phyloP scores from a whole-genome alignment of 805 yeast species.

The Wickerhamomyces sydowiorum region DNA sequence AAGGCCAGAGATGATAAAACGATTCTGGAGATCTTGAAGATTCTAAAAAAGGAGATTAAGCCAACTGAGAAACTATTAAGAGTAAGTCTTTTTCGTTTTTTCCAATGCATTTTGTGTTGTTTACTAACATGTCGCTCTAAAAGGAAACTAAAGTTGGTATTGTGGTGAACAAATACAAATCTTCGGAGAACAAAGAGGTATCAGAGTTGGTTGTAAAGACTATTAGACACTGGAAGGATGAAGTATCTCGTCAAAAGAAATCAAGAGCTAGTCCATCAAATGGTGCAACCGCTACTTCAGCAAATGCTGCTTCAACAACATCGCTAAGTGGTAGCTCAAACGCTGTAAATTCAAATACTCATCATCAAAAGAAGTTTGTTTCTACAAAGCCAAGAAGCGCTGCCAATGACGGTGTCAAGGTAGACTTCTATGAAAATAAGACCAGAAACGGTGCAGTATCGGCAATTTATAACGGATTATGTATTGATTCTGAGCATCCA shows the following conservation, averaged over 20 bases:
- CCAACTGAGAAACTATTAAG: slow-evolving; percentile 85
- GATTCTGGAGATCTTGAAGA: slow-evolving; percentile 58
- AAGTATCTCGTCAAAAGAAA: slow-evolving; percentile 61
- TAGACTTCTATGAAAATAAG: slow-evolving; percentile 63
- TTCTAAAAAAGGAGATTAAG: slow-evolving; percentile 61
- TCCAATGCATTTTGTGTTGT: background rate
- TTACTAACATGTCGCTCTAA: background rate
- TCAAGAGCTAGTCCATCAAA: slow-evolving; percentile 5
- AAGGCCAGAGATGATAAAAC: slow-evolving; percentile 62
- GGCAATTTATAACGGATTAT: slow-evolving; percentile 85
- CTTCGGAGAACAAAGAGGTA: slow-evolving; percentile 61
- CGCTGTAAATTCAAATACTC: slow-evolving; percentile 5
- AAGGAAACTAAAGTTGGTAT: slow-evolving; percentile 94
- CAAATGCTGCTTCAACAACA: slow-evolving; percentile 8
- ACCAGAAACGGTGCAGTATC: slow-evolving; percentile 81
- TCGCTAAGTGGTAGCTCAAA: slow-evolving; percentile 1
- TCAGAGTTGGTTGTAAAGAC: slow-evolving; percentile 70
- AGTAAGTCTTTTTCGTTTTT: slow-evolving; percentile 23
- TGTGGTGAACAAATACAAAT: slow-evolving; percentile 78
- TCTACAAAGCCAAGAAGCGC: slow-evolving; percentile 65
- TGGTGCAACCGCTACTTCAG: slow-evolving; percentile 2
- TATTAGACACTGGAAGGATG: slow-evolving; percentile 87
- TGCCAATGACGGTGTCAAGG: slow-evolving; percentile 72
- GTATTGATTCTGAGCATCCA: slow-evolving; percentile 64
- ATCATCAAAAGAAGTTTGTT: slow-evolving; percentile 35